Evolutionary conservation across 2,329 filamentous ascomycete genomes (phyloP).

Genomic region (Tolypocladium amazonense): DNA sequence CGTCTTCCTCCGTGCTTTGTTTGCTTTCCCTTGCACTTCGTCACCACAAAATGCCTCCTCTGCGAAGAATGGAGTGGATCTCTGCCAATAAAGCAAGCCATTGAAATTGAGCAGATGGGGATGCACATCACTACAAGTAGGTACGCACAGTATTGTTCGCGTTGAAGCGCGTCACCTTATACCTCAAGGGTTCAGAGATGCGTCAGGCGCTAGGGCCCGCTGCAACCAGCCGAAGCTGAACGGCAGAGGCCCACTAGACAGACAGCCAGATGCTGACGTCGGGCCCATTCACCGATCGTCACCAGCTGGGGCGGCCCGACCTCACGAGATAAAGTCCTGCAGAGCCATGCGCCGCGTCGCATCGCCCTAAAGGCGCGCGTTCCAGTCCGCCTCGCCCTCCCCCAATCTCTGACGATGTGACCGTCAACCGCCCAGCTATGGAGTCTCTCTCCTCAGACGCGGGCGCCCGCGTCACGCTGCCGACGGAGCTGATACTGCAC

Average conservation of each 20-base stretch:
- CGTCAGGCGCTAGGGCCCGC: background rate
- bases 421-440: conserved; percentile 3
- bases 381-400: background rate
- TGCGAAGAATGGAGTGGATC: background rate
- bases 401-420: conserved; percentile 2
- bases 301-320: background rate
- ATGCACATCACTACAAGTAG: too few relatives aligned
- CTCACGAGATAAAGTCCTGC: background rate
- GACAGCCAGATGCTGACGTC: too few relatives aligned
- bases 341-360: background rate
- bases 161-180: too few relatives aligned
- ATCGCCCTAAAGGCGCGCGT: background rate
- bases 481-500: conserved; percentile 22
- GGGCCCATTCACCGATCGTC: background rate
- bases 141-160: background rate
- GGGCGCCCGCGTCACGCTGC: conserved; percentile 10
- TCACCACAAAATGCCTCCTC: too few relatives aligned
- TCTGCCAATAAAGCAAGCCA: too few relatives aligned
- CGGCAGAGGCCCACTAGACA: background rate
- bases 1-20: too few relatives aligned
- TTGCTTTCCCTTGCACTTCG: too few relatives aligned
- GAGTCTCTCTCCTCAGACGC: conserved; percentile 2
- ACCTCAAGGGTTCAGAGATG: too few relatives aligned
- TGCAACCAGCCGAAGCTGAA: background rate
- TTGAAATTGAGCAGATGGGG: too few relatives aligned